Conservation (phyloP, 75 land plant species). For the Sequoiadendron giganteum region DNA sequence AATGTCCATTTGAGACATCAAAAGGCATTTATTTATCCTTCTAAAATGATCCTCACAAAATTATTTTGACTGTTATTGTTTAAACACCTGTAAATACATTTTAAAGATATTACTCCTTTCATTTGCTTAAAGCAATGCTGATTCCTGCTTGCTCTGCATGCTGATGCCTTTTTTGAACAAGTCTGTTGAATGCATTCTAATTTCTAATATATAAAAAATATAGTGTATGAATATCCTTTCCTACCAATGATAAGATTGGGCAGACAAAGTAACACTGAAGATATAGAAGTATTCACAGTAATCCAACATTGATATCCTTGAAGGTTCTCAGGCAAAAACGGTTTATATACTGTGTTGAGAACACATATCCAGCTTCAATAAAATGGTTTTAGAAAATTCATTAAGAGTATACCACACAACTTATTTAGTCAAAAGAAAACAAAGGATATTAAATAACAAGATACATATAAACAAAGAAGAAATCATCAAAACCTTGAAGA, state of each 20-base stretch:
- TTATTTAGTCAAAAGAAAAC: neutral
- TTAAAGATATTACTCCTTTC: neutral
- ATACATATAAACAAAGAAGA: neutral
- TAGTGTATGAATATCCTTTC: neutral
- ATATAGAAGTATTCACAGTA: neutral
- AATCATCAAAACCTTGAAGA: constrained; percentile 1
- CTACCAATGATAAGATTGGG: neutral
- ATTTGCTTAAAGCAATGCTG: neutral
- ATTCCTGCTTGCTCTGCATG: neutral
- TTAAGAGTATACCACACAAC: neutral
- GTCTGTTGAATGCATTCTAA: neutral
- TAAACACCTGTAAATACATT: neutral
- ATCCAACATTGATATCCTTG: neutral
- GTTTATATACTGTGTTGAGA: neutral
- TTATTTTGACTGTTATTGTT: neutral
- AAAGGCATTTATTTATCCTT: neutral
- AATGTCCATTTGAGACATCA: too few species aligned
- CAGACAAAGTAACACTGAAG: neutral
- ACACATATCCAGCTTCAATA: neutral
- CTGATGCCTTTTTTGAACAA: neutral
- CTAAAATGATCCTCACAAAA: neutral
- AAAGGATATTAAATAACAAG: neutral
- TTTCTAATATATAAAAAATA: neutral
- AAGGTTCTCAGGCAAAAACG: neutral
- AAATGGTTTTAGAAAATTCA: neutral